phyloP scores from a whole-genome alignment of 2,329 filamentous ascomycete genomes.

The Verruconis gallopava region DNA sequence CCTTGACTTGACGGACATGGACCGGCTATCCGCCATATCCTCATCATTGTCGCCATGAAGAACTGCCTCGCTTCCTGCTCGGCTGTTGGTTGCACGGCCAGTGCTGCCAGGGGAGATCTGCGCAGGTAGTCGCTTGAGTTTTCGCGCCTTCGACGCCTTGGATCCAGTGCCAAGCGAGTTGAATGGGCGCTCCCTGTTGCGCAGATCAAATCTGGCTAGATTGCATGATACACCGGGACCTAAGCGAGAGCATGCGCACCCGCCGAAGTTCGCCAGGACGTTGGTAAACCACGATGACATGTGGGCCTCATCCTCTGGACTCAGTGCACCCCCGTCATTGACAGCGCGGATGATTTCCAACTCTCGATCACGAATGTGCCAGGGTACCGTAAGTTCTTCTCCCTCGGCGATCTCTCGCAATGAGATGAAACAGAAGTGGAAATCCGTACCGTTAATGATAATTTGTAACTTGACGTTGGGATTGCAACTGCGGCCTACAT shows the following conservation, averaged over 20 bases:
- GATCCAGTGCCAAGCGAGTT: conserved; percentile 14
- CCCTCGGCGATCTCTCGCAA: conserved; percentile 61
- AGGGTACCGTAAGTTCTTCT: conserved; percentile 55
- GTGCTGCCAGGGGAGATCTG: conserved; percentile 43
- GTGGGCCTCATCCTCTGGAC: conserved; percentile 42
- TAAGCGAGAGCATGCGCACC: conserved; percentile 55
- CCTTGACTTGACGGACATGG: conserved; percentile 43
- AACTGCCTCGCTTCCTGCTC: conserved; percentile 45
- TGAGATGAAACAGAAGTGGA: conserved; percentile 87
- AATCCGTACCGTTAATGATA: conserved; percentile 64
- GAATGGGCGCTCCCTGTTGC: conserved; percentile 12
- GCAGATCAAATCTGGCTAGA: conserved; percentile 23
- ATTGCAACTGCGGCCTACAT: conserved; percentile 81
- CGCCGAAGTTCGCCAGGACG: conserved; percentile 65
- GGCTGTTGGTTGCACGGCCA: conserved; percentile 40
- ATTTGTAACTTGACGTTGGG: conserved; percentile 85
- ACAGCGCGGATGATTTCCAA: conserved; percentile 15
- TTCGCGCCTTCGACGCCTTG: conserved; percentile 25
- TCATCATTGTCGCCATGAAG: conserved; percentile 40
- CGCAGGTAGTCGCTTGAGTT: conserved; percentile 35
- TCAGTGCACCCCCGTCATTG: conserved; percentile 38
- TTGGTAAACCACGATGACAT: conserved; percentile 54
- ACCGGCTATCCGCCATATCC: conserved; percentile 42
- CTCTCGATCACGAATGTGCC: conserved; percentile 33
- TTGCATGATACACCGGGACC: conserved; percentile 16